Evolutionary conservation across 306 rosid genomes (phyloP).

Genomic region (Vigna trinervia): DNA sequence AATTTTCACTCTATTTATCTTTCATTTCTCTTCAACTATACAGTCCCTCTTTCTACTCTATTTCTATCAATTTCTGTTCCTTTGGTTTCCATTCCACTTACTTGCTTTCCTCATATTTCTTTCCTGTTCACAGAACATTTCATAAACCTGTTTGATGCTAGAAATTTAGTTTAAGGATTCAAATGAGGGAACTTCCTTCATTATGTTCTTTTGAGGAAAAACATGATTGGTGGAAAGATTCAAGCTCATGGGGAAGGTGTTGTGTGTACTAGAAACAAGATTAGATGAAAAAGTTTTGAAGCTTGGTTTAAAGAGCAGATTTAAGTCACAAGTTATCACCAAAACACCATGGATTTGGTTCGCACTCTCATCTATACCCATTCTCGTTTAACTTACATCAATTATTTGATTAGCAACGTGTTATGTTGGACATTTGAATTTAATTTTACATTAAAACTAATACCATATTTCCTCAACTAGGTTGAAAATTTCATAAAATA

Average conservation of each 20-base stretch:
- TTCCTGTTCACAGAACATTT: no score
- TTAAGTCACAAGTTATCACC: constrained; percentile 1
- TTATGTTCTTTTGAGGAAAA: background rate
- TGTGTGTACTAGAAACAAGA: background rate
- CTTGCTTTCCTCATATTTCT: no score
- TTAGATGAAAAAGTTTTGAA: background rate
- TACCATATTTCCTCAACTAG: background rate
- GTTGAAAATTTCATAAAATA: background rate
- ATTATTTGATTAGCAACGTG: background rate
- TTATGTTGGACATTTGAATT: background rate
- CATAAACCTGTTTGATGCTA: background rate
- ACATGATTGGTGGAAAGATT: constrained; percentile 12
- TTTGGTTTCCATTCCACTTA: no score
- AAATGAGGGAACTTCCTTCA: background rate
- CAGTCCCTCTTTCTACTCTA: no score
- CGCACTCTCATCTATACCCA: background rate
- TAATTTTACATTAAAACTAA: background rate
- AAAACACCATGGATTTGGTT: constrained; percentile 8
- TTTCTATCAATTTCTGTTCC: no score
- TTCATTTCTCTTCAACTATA: no score
- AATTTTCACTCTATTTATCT: no score
- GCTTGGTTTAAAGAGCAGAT: background rate
- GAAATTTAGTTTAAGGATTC: background rate
- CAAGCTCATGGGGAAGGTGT: background rate
- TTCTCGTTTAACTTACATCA: background rate